A percentile compares a stretch with the other conserved stretches of the same genome.
Conservation (phyloP, 2,329 filamentous ascomycete species). For the Aspergillus persii region DNA sequence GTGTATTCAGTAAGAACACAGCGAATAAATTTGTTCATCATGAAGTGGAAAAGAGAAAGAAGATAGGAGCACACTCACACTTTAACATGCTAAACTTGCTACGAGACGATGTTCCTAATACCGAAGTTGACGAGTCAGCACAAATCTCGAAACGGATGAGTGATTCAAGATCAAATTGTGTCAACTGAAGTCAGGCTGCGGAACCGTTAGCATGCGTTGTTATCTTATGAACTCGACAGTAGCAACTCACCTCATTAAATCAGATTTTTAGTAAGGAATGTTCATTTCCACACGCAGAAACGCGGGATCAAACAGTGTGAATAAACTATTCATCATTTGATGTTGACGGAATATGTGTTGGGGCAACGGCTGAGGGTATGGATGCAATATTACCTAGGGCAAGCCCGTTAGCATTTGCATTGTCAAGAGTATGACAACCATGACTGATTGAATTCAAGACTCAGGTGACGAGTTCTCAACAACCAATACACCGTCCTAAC, state of each 20-base stretch:
- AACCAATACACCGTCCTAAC: constrained; percentile 55
- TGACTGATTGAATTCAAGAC: constrained; percentile 27
- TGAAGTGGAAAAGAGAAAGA: constrained; percentile 18
- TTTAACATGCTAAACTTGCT: constrained; percentile 7
- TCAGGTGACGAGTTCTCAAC: constrained; percentile 70
- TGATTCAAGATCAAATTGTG: constrained; percentile 25
- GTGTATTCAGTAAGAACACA: constrained; percentile 63
- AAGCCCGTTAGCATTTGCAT: constrained; percentile 20
- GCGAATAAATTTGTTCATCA: constrained; percentile 63
- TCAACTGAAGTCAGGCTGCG: constrained; percentile 43
- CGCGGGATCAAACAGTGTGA: constrained; percentile 67
- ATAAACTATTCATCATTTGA: constrained; percentile 65
- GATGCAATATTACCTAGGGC: constrained; percentile 26
- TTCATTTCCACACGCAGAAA: constrained; percentile 57
- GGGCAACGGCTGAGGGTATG: constrained; percentile 12
- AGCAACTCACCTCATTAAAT: constrained; percentile 63
- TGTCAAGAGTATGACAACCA: constrained; percentile 20
- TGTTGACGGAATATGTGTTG: constrained; percentile 32
- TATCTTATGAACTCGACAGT: neutral
- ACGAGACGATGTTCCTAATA: constrained; percentile 15
- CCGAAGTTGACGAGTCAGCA: constrained; percentile 27
- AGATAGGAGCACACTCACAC: constrained; percentile 22
- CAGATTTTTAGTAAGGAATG: constrained; percentile 64
- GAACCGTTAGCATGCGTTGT: constrained; percentile 31
- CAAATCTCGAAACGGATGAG: constrained; percentile 21